Evolutionary conservation across 176 grass and related monocot genomes (phyloP).

Genomic region (Carex kokanica): DNA sequence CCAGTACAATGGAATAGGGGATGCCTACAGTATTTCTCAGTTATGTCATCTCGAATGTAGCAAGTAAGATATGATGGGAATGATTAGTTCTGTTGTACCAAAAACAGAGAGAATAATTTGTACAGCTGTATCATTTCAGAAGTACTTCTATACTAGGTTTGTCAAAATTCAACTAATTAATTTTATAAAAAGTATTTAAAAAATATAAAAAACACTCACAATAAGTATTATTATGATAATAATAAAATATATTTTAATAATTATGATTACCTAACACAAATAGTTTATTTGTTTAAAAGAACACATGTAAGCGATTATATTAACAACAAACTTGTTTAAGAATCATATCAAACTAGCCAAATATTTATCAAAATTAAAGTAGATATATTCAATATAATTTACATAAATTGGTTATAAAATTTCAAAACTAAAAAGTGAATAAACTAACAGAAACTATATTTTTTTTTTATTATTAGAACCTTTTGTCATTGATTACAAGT

Average conservation of each 20-base stretch:
- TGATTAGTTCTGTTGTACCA: not conserved
- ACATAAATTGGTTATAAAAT: no score
- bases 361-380: not conserved
- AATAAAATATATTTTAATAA: not conserved
- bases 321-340: not conserved
- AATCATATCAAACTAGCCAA: not conserved
- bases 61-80: no score
- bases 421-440: no score
- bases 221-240: not conserved
- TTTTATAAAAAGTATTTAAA: no score
- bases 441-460: no score
- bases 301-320: not conserved
- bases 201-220: not conserved
- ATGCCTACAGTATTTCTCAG: not conserved
- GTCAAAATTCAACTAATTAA: not conserved
- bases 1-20: not conserved
- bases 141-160: not conserved
- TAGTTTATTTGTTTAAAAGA: not conserved
- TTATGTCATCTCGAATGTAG: not conserved
- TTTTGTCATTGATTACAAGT: no score
- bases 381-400: no score
- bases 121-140: not conserved
- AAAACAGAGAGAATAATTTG: not conserved
- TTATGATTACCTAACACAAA: not conserved
- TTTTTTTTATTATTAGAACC: no score